A percentile compares a stretch with the other conserved stretches of the same genome.
Conservation (phyloP, 169 alveolate genomes). For the Neospora caninum region DNA sequence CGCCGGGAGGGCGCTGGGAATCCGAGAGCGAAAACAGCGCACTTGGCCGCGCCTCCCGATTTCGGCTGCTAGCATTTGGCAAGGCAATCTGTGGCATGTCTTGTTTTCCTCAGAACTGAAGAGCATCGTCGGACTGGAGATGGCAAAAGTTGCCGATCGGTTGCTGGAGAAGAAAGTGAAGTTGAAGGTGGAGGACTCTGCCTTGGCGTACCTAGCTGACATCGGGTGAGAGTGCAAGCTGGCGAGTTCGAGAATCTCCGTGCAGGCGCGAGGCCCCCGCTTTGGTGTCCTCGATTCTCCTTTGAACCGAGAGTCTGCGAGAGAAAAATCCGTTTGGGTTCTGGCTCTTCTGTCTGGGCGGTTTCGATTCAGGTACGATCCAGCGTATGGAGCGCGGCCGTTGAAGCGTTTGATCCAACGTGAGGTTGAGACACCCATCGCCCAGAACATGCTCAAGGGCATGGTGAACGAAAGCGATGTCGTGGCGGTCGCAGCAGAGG, state of each 20-base stretch:
- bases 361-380: slow-evolving; percentile 76
- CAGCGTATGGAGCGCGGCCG: slow-evolving; percentile 89
- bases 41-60: no score
- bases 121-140: slow-evolving; percentile 82
- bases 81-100: no score
- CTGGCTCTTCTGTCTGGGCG: no score
- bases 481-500: slow-evolving; percentile 69
- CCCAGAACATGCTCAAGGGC: slow-evolving; percentile 81
- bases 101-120: slow-evolving; percentile 76
- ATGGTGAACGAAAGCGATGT: slow-evolving; percentile 77
- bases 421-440: slow-evolving; percentile 86
- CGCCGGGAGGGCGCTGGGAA: no score
- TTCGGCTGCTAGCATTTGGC: no score
- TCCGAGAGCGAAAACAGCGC: no score
- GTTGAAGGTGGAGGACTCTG: slow-evolving; percentile 85
- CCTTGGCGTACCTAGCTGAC: slow-evolving; percentile 84
- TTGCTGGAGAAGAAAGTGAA: slow-evolving; percentile 82
- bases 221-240: slow-evolving; percentile 70
- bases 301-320: no score
- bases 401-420: slow-evolving; percentile 85
- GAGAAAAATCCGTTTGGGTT: no score
- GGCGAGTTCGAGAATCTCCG: neutral
- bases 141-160: slow-evolving; percentile 82
- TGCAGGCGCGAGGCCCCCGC: no score
- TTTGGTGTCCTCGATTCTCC: no score